Percentiles rank a stretch among this genome's conserved stretches.
These are phyloP conservation scores for Fusarium incarnatum DNA, from an alignment of 2,329 filamentous ascomycete species.

Conservation along the genomic window DNA sequence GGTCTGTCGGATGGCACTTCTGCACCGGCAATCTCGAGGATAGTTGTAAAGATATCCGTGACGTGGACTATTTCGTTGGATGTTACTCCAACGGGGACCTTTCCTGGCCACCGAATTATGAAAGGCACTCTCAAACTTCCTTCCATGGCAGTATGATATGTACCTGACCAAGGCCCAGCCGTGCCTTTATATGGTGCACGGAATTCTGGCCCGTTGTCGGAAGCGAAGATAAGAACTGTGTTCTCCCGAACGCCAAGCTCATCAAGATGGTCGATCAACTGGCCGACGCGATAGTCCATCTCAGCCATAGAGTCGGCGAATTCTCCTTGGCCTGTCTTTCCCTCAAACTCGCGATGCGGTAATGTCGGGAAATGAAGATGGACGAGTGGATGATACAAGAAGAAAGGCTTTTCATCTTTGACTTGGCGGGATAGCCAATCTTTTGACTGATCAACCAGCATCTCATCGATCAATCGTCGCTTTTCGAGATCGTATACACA, in stretches of 20 bases:
- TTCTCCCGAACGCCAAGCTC: constrained; percentile 46
- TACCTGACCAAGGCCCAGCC: constrained; percentile 51
- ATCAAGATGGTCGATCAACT: constrained; percentile 50
- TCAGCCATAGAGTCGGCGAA: constrained; percentile 52
- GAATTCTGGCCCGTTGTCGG: constrained; percentile 53
- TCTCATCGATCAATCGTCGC: constrained; percentile 49
- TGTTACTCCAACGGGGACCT: constrained; percentile 41
- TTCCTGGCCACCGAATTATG: constrained; percentile 51
- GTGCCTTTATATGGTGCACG: constrained; percentile 49
- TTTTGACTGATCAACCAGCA: constrained; percentile 49
- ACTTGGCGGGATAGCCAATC: constrained; percentile 49
- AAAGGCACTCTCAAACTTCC: constrained; percentile 51
- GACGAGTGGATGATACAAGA: constrained; percentile 51
- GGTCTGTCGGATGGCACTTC: constrained; percentile 44
- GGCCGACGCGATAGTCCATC: constrained; percentile 50
- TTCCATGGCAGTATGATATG: constrained; percentile 54
- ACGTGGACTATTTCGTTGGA: constrained; percentile 51
- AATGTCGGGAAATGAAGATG: constrained; percentile 52
- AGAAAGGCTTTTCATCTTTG: constrained; percentile 43
- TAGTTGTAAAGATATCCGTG: constrained; percentile 50
- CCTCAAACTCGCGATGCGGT: constrained; percentile 47
- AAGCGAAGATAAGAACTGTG: constrained; percentile 52
- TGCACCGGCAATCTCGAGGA: constrained; percentile 45
- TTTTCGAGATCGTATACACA: constrained; percentile 50
- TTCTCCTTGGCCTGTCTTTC: constrained; percentile 47